phyloP scores from a whole-genome alignment of 441 rosid genomes.

The Populus hybrid region DNA sequence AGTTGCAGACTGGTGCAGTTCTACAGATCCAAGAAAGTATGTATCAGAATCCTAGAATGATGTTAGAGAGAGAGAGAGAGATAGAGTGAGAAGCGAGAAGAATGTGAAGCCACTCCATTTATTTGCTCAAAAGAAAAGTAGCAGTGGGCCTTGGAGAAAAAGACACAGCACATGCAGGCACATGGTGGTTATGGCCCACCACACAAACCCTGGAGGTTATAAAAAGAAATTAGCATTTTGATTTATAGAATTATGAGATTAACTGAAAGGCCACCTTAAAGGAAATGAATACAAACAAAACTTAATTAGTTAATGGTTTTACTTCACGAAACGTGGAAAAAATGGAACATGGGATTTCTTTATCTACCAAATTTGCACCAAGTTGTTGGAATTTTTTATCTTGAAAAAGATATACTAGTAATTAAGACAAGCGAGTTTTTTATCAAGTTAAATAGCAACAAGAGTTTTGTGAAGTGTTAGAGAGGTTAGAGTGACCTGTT shows the following conservation, averaged over 20 bases:
- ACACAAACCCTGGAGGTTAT: constrained; percentile 34
- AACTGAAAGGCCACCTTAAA: background rate
- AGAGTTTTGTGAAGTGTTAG: no score
- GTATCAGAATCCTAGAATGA: constrained; percentile 19
- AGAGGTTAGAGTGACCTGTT: no score
- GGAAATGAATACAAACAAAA: background rate
- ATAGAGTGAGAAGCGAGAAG: constrained; percentile 24
- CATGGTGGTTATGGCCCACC: constrained; percentile 86
- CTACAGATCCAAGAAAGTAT: constrained; percentile 23
- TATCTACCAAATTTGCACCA: no score
- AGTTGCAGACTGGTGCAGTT: constrained; percentile 29
- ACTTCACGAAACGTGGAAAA: background rate
- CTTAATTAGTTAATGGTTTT: background rate
- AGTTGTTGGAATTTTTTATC: background rate
- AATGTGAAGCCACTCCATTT: constrained; percentile 43
- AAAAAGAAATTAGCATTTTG: background rate
- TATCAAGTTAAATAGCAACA: no score
- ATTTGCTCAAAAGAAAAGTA: constrained; percentile 49
- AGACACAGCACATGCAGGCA: constrained; percentile 95
- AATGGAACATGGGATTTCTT: background rate
- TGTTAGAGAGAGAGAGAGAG: constrained; percentile 9
- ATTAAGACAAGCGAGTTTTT: no score
- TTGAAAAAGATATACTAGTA: no score
- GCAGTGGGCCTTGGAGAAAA: constrained; percentile 73
- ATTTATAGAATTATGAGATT: background rate